Base-by-base conservation (phyloP, 2,329 filamentous ascomycete species). In the Stachybotrys chartarum region DNA sequence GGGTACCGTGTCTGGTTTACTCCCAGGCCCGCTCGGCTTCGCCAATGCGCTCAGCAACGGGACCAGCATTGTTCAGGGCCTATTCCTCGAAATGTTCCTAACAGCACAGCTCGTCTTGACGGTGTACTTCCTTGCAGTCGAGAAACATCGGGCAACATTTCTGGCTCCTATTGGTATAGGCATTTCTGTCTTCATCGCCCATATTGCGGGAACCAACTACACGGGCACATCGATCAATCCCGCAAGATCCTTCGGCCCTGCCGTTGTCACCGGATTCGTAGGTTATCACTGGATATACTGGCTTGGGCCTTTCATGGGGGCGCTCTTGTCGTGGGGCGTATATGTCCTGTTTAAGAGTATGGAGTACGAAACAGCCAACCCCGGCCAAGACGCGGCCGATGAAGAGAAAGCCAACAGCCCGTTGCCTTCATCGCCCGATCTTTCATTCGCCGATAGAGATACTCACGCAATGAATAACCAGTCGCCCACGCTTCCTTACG, bases 91-190 rank as follows among this genome's bases (percentile, higher is more conserved):
- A 68, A 79, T 85, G 72, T 84, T 87, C 62, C 73, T 87, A 44
- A 88, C 85, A 0, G 73, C 82, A 0, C 77, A 86, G 64, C 74
- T 88, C 10, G 78, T 87, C 7, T 74, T 88, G 54, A 80, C 84
- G 3, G 81, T 88, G 32, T 81, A 85, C 67, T 86, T 90, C 80
- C 76, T 90, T 49, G 86, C 86, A 0, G 82, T 83, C 5, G 86
- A 90, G 66, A 90, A 91, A 71, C 86, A 90, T 68, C 84, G 85
- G 49, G 82, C 83, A 3, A 91, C 87, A 0, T 89, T 79, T 64
- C 71, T 90, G 1, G 87, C 87, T 0, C 87, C 88, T 0, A 72
- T 91, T 4, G 86, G 85, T 12, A 89, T 91, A 61, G 88, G 88
- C 1, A 70, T 90, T 2, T 76, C 86, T 0, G 77, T 91, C 54